Percentiles rank a stretch among this genome's conserved stretches.
phyloP scores from a whole-genome alignment of 208 protist genomes.

The Trichomonas tenax region DNA sequence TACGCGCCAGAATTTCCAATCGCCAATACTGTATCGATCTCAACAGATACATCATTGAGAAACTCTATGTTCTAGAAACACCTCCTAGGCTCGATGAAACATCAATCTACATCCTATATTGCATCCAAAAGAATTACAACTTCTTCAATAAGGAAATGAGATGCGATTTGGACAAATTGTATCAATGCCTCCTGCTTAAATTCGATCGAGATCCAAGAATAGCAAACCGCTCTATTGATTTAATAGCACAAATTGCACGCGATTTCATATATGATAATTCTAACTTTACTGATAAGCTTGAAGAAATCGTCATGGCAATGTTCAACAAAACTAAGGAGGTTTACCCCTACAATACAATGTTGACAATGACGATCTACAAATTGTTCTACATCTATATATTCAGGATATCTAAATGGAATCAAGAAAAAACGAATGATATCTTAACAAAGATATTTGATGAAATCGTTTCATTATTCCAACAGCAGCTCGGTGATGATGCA shows the following conservation, averaged over 20 bases:
- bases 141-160: neutral
- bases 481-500: neutral
- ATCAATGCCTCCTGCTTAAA: neutral
- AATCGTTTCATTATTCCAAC: neutral
- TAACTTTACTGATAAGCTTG: neutral
- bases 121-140: neutral
- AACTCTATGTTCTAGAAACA: neutral
- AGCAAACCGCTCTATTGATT: neutral
- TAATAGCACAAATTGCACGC: neutral
- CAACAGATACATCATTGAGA: neutral
- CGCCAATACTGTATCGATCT: neutral
- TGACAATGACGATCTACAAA: neutral
- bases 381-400: neutral
- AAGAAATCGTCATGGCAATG: neutral
- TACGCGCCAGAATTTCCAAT: neutral
- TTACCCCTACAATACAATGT: neutral
- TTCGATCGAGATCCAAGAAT: neutral
- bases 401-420: neutral
- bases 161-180: neutral
- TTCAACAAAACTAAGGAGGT: neutral
- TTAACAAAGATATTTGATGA: neutral
- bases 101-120: neutral
- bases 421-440: neutral
- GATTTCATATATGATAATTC: neutral
- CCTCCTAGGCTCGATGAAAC: neutral